Conservation (phyloP, 768 basidiomycete species). For the Termitomyces titanicus region DNA sequence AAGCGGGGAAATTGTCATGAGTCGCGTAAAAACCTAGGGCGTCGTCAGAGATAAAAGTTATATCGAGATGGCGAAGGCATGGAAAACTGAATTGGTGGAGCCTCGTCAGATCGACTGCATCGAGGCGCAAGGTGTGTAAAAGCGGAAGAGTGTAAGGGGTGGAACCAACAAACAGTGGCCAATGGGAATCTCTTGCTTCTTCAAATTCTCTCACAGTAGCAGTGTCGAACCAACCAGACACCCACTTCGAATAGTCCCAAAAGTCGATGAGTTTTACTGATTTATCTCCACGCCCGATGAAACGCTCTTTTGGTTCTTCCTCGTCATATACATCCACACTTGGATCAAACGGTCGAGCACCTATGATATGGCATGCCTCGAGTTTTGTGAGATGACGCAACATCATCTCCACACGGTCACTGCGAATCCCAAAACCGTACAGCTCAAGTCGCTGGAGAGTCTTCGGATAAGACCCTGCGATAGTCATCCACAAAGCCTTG, state of each 20-base stretch:
- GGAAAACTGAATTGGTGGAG: background rate
- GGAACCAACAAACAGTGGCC: background rate
- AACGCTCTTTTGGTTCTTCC: background rate
- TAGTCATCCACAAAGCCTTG: background rate
- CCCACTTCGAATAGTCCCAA: background rate
- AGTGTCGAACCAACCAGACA: background rate
- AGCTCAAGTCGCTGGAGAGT: background rate
- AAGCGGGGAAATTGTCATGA: background rate
- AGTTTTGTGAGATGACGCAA: conserved; percentile 3
- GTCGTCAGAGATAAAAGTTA: background rate
- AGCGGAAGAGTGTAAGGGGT: background rate
- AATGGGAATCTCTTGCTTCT: background rate
- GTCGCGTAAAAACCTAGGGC: background rate
- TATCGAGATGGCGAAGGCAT: background rate
- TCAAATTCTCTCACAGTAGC: background rate
- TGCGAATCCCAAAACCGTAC: background rate
- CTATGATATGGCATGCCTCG: background rate
- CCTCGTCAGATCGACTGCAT: background rate
- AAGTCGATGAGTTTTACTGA: background rate
- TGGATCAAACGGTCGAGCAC: background rate
- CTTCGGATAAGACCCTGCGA: background rate
- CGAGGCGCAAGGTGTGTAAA: background rate
- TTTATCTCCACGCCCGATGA: background rate
- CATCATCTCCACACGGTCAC: conserved; percentile 1
- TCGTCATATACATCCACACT: background rate